phyloP scores from a whole-genome alignment of 1,284 basidiomycete species.

The Cryptococcus sp. region DNA sequence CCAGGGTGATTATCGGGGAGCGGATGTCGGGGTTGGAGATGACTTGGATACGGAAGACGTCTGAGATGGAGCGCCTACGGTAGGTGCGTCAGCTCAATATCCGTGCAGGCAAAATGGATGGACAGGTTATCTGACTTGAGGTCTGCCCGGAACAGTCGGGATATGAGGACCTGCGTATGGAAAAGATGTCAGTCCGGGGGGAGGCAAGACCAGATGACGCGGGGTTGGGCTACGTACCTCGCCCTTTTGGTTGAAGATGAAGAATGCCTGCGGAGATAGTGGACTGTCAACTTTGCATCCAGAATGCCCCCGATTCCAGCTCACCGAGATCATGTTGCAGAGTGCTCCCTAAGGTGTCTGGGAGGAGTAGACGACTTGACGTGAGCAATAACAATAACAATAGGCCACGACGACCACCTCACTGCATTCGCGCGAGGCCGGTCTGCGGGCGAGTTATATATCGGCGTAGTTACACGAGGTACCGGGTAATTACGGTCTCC shows the following conservation, averaged over 20 bases:
- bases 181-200: neutral
- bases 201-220: neutral
- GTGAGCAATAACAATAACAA: slow-evolving; percentile 6
- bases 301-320: neutral
- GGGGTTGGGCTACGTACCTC: slow-evolving; percentile 60
- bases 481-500: too few relatives aligned
- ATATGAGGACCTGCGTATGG: slow-evolving; percentile 75
- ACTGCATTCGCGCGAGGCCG: too few relatives aligned
- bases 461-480: too few relatives aligned
- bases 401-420: too few relatives aligned
- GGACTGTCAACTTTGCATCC: slow-evolving; percentile 12
- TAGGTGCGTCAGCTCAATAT: neutral
- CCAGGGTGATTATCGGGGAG: slow-evolving; percentile 95
- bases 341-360: neutral
- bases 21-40: slow-evolving; percentile 94
- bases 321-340: slow-evolving; percentile 42
- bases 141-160: slow-evolving; percentile 85
- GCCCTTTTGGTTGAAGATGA: slow-evolving; percentile 97
- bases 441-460: too few relatives aligned
- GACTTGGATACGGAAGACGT: slow-evolving; percentile 97
- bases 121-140: slow-evolving; percentile 66
- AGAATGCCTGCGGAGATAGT: slow-evolving; percentile 70
- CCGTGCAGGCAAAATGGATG: neutral
- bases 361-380: neutral
- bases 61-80: slow-evolving; percentile 88